Evolutionary conservation across 371 early-diverging fungal genomes (phyloP), one percentile per base, ranked within the genome.

Genomic region (Mortierella sp.): DNA sequence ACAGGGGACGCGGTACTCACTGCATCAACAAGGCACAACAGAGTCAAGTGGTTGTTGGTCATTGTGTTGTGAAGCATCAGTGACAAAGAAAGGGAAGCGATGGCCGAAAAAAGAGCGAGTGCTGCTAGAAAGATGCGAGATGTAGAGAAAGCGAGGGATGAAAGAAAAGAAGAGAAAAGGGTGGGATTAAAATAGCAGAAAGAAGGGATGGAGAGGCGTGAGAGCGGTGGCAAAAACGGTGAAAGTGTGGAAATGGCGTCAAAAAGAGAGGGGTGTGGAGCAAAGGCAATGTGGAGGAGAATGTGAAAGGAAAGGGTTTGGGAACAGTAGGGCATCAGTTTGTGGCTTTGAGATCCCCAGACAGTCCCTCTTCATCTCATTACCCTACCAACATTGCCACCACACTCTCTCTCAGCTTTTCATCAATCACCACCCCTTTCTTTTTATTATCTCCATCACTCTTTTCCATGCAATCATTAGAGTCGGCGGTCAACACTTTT

Each of bases 61-160:
- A 61, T 61, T 47, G 61, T 61, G 62, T 48, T 61, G 62, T 28
- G 62, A 28, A 48, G 50, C 62, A 61, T 61, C 18, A 48, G 19
- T 18, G 48, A 48, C 19, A 19, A 4, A 48, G 19, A 48, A 19
- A n/a, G n/a, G n/a, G n/a, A n/a, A n/a, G n/a, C n/a, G n/a, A n/a
- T n/a, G n/a, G n/a, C n/a, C n/a, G n/a, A n/a, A n/a, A n/a, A n/a
- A n/a, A n/a, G n/a, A n/a, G n/a, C n/a, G n/a, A n/a, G n/a, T n/a
- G n/a, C n/a, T n/a, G n/a, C n/a, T n/a, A n/a, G n/a, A n/a, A n/a
- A n/a, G n/a, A n/a, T n/a, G n/a, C n/a, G n/a, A n/a, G n/a, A n/a
- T n/a, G n/a, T n/a, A n/a, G n/a, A n/a, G n/a, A n/a, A n/a, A n/a
- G n/a, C n/a, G n/a, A n/a, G n/a, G n/a, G n/a, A n/a, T n/a, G n/a